Conservation (phyloP, 108 stramenopile species). For the Fragilariopsis cylindrus region DNA sequence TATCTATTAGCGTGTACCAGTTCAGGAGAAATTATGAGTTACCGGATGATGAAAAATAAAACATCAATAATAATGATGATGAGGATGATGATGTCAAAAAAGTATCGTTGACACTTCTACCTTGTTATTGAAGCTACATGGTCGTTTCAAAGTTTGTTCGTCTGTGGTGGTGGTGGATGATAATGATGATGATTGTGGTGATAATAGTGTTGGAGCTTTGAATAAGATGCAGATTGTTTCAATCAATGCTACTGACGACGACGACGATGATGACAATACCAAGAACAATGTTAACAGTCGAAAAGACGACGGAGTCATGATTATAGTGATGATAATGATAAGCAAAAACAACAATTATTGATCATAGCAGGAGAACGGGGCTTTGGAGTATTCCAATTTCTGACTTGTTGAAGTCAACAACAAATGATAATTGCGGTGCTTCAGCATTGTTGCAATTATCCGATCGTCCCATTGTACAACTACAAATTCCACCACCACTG, state of each 20-base stretch:
- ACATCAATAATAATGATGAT: background rate
- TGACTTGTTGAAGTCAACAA: slow-evolving; percentile 1
- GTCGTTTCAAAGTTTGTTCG: background rate
- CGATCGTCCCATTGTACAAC: background rate
- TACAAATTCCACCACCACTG: background rate
- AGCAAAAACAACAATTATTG: slow-evolving; percentile 2
- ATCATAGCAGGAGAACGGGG: slow-evolving; percentile 14
- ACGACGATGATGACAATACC: background rate
- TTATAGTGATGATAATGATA: background rate
- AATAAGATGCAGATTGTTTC: background rate
- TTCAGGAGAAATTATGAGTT: slow-evolving; percentile 11
- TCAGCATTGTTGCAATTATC: background rate
- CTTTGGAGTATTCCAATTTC: slow-evolving; percentile 14
- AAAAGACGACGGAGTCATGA: background rate
- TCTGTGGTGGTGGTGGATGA: background rate
- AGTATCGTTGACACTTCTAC: background rate
- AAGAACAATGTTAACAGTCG: background rate
- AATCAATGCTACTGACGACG: background rate
- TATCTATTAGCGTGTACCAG: slow-evolving; percentile 14
- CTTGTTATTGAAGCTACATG: background rate
- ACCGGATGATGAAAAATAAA: background rate
- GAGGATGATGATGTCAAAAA: background rate
- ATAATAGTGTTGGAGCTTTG: background rate
- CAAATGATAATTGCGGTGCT: background rate
- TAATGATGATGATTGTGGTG: no score